Percentiles rank a stretch among this genome's conserved stretches.
phyloP scores from a whole-genome alignment of 2,329 filamentous ascomycete genomes.

The Blastomyces silverae region DNA sequence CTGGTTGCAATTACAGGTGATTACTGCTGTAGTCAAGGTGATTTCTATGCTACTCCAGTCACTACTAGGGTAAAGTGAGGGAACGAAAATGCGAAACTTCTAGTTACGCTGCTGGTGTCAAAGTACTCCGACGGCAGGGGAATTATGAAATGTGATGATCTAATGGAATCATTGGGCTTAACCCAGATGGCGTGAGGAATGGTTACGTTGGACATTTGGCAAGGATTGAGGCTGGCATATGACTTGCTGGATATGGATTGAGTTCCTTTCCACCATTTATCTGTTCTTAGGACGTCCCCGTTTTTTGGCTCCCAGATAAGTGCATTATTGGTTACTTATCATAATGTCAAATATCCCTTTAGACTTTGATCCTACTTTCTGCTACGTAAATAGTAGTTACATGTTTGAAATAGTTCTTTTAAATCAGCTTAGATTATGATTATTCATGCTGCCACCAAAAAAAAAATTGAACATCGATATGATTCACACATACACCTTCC shows the following conservation, averaged over 20 bases:
- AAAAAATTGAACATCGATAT: too few relatives aligned
- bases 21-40: not conserved
- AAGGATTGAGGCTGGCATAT: not conserved
- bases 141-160: conserved; percentile 1
- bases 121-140: not conserved
- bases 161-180: not conserved
- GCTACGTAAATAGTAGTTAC: too few relatives aligned
- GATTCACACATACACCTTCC: too few relatives aligned
- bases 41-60: conserved; percentile 7
- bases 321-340: not conserved
- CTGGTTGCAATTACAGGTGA: not conserved
- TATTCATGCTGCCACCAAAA: too few relatives aligned
- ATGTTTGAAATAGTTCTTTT: too few relatives aligned
- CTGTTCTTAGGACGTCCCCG: not conserved
- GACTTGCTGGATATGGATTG: conserved; percentile 1
- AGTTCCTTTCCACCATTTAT: not conserved
- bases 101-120: not conserved
- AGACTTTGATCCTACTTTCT: not conserved
- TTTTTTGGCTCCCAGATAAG: not conserved
- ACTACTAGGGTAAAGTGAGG: not conserved
- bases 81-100: not conserved
- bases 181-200: not conserved
- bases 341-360: not conserved
- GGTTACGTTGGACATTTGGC: not conserved
- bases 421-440: too few relatives aligned